Evolutionary conservation across 1,139 yeast genomes (phyloP).

Genomic region (Magnusiomyces suaveolens): DNA sequence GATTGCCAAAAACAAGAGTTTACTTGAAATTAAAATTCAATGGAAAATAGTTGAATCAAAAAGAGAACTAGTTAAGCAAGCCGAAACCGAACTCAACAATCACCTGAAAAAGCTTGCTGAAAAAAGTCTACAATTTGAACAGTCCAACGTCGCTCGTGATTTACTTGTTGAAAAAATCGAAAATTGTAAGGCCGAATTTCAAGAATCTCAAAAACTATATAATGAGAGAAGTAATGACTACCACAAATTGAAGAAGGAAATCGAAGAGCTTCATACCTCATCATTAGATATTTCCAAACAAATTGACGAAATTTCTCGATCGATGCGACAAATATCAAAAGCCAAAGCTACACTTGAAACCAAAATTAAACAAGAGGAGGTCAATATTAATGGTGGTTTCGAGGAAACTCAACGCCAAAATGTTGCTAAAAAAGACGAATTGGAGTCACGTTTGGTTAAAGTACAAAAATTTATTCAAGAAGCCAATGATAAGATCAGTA

Average conservation of each 20-base stretch:
- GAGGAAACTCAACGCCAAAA: slow-evolving; percentile 2
- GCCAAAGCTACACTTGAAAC: neutral
- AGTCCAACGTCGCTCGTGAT: slow-evolving; percentile 1
- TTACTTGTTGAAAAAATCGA: neutral
- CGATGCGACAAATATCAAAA: neutral
- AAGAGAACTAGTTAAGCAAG: slow-evolving; percentile 9
- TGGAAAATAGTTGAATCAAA: slow-evolving; percentile 26
- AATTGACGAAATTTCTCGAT: neutral
- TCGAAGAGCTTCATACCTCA: neutral
- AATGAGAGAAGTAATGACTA: neutral
- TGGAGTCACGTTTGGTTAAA: neutral
- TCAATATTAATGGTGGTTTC: slow-evolving; percentile 7
- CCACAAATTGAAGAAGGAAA: neutral
- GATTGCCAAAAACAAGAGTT: slow-evolving; percentile 36
- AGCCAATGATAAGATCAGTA: neutral
- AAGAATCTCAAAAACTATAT: neutral
- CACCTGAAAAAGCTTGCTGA: slow-evolving; percentile 1
- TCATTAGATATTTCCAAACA: neutral
- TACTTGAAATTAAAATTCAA: slow-evolving; percentile 22
- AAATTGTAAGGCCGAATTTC: neutral
- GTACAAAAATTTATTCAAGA: neutral
- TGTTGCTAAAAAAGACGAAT: neutral
- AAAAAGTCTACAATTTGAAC: slow-evolving; percentile 1
- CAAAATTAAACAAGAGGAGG: slow-evolving; percentile 5
- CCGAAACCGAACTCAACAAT: slow-evolving; percentile 14